A percentile compares a stretch with the other conserved stretches of the same genome.
These are phyloP conservation scores for Tulasnella calospora DNA, from an alignment of 768 basidiomycete genomes.

Conservation along the genomic window DNA sequence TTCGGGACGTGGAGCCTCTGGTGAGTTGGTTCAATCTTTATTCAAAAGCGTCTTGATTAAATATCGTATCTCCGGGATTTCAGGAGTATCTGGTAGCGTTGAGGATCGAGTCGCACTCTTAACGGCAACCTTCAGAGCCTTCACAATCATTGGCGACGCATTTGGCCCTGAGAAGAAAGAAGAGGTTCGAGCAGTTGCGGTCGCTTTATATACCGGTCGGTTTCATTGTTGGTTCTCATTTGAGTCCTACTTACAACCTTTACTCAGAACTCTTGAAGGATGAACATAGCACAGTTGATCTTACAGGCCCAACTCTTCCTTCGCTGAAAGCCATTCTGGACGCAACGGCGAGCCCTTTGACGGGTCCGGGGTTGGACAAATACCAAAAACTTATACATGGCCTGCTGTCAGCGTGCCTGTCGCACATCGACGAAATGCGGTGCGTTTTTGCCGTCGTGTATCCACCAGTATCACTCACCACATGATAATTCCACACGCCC, in stretches of 20 bases:
- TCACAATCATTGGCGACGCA: slow-evolving; percentile 53
- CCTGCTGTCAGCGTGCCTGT: slow-evolving; percentile 75
- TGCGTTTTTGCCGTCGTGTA: slow-evolving; percentile 37
- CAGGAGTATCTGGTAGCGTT: slow-evolving; percentile 26
- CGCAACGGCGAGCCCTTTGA: slow-evolving; percentile 37
- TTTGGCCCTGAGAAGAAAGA: slow-evolving; percentile 56
- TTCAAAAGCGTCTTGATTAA: slow-evolving; percentile 17
- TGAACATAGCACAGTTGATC: slow-evolving; percentile 71
- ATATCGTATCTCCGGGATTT: not conserved
- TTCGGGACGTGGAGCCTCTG: not conserved
- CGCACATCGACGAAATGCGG: slow-evolving; percentile 91
- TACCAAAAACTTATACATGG: slow-evolving; percentile 68
- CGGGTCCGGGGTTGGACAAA: slow-evolving; percentile 43
- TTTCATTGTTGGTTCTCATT: not conserved
- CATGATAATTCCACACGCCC: not conserved
- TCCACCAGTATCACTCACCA: not conserved
- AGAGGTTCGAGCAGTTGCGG: slow-evolving; percentile 72
- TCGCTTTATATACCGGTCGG: slow-evolving; percentile 74
- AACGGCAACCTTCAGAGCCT: slow-evolving; percentile 56
- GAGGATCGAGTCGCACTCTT: slow-evolving; percentile 62
- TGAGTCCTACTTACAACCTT: slow-evolving; percentile 24
- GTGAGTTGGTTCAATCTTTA: not conserved
- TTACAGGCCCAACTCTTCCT: slow-evolving; percentile 75
- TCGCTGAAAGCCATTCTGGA: slow-evolving; percentile 72
- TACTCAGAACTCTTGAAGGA: slow-evolving; percentile 73